A percentile compares a stretch with the other conserved stretches of the same genome.
Evolutionary conservation across 345 rosid species (phyloP).

Genomic region (Brassica incana): DNA sequence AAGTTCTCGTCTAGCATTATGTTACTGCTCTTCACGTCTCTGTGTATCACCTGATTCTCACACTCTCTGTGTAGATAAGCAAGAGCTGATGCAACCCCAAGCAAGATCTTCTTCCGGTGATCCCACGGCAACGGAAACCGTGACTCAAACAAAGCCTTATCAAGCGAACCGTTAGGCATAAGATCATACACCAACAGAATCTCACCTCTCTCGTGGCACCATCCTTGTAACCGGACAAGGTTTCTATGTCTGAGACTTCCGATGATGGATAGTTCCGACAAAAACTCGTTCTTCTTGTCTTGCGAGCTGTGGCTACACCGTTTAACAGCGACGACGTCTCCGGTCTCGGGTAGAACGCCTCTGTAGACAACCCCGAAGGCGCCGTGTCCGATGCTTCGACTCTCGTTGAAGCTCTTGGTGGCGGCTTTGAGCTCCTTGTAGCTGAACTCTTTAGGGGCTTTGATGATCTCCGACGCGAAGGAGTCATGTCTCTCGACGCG

Average conservation of each 20-base stretch:
- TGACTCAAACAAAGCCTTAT: constrained; percentile 52
- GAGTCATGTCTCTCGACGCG: constrained; percentile 63
- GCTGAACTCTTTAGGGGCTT: constrained; percentile 80
- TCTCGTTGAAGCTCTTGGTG: constrained; percentile 70
- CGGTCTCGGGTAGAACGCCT: constrained; percentile 69
- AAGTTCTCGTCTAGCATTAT: constrained; percentile 60
- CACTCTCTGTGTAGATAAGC: constrained; percentile 61
- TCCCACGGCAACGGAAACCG: constrained; percentile 50
- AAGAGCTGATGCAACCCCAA: constrained; percentile 59
- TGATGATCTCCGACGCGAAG: constrained; percentile 78
- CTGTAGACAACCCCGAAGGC: constrained; percentile 92
- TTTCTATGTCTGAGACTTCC: constrained; percentile 87
- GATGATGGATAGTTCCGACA: constrained; percentile 85
- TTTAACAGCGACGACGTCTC: constrained; percentile 85
- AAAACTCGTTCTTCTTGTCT: constrained; percentile 76
- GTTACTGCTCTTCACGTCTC: constrained; percentile 60
- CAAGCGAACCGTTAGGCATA: constrained; percentile 85
- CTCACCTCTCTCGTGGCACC: constrained; percentile 97
- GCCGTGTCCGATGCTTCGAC: constrained; percentile 77
- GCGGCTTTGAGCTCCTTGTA: constrained; percentile 79
- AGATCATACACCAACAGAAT: constrained; percentile 82
- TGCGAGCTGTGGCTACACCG: constrained; percentile 79
- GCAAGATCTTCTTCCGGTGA: constrained; percentile 51
- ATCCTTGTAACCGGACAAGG: constrained; percentile 84
- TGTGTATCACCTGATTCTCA: constrained; percentile 61